Evolutionary conservation across 805 yeast species (phyloP).

Genomic region (Wickerhamiella occidentalis): DNA sequence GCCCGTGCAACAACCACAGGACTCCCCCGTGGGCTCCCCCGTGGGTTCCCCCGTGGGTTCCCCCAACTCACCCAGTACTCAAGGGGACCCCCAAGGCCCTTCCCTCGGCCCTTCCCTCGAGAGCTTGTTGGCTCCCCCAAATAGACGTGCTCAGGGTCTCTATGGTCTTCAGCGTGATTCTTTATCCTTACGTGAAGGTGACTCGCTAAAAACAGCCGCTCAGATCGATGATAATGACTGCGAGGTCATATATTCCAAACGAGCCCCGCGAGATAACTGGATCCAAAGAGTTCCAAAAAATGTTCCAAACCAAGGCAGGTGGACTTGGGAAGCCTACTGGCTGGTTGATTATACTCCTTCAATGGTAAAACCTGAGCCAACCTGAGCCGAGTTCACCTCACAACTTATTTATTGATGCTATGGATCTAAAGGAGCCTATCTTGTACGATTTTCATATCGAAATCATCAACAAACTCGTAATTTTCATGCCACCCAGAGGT

Average conservation of each 20-base stretch:
- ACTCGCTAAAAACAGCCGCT: neutral
- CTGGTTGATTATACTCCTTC: constrained; percentile 9
- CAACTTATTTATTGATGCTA: constrained; percentile 34
- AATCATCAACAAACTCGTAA: constrained; percentile 20
- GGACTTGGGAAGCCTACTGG: constrained; percentile 14
- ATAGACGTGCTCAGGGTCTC: neutral
- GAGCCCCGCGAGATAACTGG: neutral
- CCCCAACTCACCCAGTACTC: too few species aligned
- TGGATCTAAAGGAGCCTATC: neutral
- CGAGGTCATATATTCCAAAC: neutral
- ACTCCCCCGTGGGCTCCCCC: neutral
- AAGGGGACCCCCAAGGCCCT: neutral
- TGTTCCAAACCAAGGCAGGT: constrained; percentile 8
- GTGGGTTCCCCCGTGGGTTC: neutral
- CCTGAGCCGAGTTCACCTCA: constrained; percentile 36
- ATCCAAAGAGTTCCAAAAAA: neutral
- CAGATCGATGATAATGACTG: neutral
- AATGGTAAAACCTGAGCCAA: neutral
- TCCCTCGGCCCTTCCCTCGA: neutral
- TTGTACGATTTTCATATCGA: constrained; percentile 14
- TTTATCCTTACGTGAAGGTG: neutral
- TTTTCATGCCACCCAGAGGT: constrained; percentile 21
- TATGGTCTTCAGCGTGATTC: neutral
- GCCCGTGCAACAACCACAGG: too few species aligned
- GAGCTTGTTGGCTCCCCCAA: constrained; percentile 2